Conservation (phyloP, 768 basidiomycete genomes). For the Lactifluus subvellereus region DNA sequence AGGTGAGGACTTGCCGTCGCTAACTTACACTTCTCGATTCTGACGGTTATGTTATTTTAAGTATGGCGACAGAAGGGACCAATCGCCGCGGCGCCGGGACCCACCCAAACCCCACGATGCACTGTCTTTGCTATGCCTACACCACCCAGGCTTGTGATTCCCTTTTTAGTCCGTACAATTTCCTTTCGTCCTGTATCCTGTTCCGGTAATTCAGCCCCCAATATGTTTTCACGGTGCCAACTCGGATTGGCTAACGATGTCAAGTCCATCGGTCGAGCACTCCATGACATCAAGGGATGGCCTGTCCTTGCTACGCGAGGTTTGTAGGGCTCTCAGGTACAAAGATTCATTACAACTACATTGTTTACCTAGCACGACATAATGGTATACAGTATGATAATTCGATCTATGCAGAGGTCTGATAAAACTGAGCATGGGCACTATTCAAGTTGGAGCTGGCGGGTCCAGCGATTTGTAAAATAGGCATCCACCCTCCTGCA, state of each 20-base stretch:
- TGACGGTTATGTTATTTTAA: conserved; percentile 36
- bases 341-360: not conserved
- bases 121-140: conserved; percentile 26
- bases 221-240: not conserved
- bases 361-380: not conserved
- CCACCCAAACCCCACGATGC: conserved; percentile 17
- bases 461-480: conserved; percentile 4
- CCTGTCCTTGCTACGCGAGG: not conserved
- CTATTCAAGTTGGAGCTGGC: not conserved
- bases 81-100: conserved; percentile 33
- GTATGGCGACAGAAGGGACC: conserved; percentile 43
- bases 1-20: conserved; percentile 38
- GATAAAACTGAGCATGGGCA: not conserved
- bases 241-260: too few relatives aligned
- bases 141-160: not conserved
- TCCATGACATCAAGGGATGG: not conserved
- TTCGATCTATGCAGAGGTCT: not conserved
- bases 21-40: conserved; percentile 1
- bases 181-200: not conserved
- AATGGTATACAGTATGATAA: not conserved
- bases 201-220: not conserved
- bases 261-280: too few relatives aligned
- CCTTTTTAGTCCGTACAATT: not conserved
- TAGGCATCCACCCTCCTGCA: conserved; percentile 22
- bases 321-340: not conserved